Evolutionary conservation across 2,329 filamentous ascomycete genomes (phyloP).

Genomic region (Xylaria polymorpha): DNA sequence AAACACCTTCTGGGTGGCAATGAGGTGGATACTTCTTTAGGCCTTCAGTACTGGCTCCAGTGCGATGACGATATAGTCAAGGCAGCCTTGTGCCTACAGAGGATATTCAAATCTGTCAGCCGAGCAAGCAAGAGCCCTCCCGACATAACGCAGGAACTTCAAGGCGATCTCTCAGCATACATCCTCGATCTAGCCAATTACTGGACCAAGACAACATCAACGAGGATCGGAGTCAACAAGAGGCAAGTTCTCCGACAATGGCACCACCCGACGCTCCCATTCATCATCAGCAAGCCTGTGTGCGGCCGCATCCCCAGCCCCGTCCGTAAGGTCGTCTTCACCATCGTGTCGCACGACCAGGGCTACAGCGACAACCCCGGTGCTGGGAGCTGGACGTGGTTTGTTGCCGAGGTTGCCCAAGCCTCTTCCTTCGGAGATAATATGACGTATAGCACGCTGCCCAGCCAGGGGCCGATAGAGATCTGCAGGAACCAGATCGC

Average conservation of each 20-base stretch:
- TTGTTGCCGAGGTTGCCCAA: not conserved
- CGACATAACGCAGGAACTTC: not conserved
- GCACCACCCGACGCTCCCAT: conserved; percentile 26
- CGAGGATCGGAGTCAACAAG: conserved; percentile 9
- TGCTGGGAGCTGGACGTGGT: too few species aligned
- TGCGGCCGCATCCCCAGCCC: conserved; percentile 8
- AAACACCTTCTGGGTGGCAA: not conserved
- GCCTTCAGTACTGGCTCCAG: too few species aligned
- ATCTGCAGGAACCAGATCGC: conserved; percentile 21
- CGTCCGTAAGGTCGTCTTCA: conserved; percentile 18
- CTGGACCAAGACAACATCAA: conserved; percentile 22
- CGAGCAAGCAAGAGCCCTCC: not conserved
- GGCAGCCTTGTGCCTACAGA: conserved; percentile 15
- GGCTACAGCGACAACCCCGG: not conserved
- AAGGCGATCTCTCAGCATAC: conserved; percentile 14
- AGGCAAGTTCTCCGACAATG: conserved; percentile 26
- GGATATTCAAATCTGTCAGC: conserved; percentile 10
- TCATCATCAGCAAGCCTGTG: conserved; percentile 21
- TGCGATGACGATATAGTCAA: conserved; percentile 3
- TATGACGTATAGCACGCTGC: not conserved
- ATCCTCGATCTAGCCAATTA: conserved; percentile 24
- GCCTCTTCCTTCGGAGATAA: conserved; percentile 1
- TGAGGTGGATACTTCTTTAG: too few species aligned
- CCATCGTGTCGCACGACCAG: conserved; percentile 25
- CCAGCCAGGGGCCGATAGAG: conserved; percentile 18